These are phyloP conservation scores for Alternaria incomplexa DNA, from an alignment of 2,329 filamentous ascomycete species.

Conservation along the genomic window DNA sequence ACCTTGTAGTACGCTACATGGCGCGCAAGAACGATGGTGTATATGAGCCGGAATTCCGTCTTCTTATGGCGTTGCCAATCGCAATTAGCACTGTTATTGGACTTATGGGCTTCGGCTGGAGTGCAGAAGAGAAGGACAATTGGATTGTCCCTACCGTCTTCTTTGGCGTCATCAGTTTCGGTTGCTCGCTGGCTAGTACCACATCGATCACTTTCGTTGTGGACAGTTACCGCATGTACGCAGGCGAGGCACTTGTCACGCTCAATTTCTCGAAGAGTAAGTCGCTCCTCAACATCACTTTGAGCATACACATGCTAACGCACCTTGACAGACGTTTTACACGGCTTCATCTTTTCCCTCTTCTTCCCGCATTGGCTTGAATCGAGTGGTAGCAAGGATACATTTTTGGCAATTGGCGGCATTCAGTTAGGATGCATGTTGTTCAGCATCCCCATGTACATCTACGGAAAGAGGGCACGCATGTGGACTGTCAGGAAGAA, in stretches of 20 bases:
- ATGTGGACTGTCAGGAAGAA: slow-evolving; percentile 94
- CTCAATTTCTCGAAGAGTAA: slow-evolving; percentile 89
- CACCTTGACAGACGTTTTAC: slow-evolving; percentile 68
- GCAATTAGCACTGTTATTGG: slow-evolving; percentile 79
- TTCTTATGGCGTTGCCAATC: slow-evolving; percentile 74
- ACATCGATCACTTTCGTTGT: slow-evolving; percentile 94
- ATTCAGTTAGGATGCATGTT: slow-evolving; percentile 81
- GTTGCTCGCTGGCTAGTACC: slow-evolving; percentile 86
- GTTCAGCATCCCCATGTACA: slow-evolving; percentile 87
- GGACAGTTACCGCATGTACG: slow-evolving; percentile 91
- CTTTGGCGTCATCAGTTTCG: slow-evolving; percentile 90
- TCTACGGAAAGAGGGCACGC: slow-evolving; percentile 85
- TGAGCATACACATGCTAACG: slow-evolving; percentile 10
- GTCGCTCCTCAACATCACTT: slow-evolving; percentile 20
- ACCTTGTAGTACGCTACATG: slow-evolving; percentile 83
- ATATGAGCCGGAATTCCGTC: slow-evolving; percentile 86
- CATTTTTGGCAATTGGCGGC: slow-evolving; percentile 82
- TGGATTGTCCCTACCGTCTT: slow-evolving; percentile 96
- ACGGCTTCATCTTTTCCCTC: slow-evolving; percentile 85
- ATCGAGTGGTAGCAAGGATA: slow-evolving; percentile 73
- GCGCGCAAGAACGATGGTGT: slow-evolving; percentile 85
- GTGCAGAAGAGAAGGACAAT: slow-evolving; percentile 71
- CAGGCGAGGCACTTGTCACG: slow-evolving; percentile 91
- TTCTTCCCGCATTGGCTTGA: slow-evolving; percentile 76
- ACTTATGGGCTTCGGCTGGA: slow-evolving; percentile 97